These are phyloP conservation scores for Strigomonas culicis DNA, from an alignment of 208 protist species.

Conservation along the genomic window DNA sequence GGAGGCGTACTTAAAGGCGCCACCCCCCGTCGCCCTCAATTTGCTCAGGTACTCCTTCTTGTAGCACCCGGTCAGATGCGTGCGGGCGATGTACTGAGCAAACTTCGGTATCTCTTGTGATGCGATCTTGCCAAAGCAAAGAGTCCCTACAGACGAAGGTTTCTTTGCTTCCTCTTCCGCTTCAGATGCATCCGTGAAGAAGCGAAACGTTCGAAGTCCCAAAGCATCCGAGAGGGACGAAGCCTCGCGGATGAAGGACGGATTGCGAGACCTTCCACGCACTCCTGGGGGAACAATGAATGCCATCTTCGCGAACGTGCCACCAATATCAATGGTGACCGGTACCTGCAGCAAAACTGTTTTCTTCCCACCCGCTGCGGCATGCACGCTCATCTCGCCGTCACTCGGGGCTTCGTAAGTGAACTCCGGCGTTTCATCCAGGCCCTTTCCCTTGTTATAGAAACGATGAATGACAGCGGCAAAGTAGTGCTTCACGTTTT, in stretches of 20 bases:
- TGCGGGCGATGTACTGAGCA: conserved; percentile 43
- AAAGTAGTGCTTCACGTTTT: conserved; percentile 70
- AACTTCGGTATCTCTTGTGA: conserved; percentile 79
- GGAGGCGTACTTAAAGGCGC: conserved; percentile 84
- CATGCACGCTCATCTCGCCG: conserved; percentile 11
- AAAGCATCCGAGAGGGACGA: conserved; percentile 75
- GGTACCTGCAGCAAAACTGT: conserved; percentile 51
- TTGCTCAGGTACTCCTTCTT: conserved; percentile 28
- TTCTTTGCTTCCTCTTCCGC: conserved; percentile 28
- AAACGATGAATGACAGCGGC: conserved; percentile 48
- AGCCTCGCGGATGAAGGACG: conserved; percentile 40
- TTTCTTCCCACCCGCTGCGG: neutral
- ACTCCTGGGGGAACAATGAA: conserved; percentile 68
- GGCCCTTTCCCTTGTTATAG: conserved; percentile 27
- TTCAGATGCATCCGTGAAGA: conserved; percentile 44
- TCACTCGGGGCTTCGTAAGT: conserved; percentile 25
- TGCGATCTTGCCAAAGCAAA: conserved; percentile 83
- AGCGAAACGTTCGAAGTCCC: conserved; percentile 49
- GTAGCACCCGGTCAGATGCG: conserved; percentile 34
- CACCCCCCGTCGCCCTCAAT: conserved; percentile 86
- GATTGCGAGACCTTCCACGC: neutral
- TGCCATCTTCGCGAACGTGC: conserved; percentile 88
- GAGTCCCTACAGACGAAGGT: conserved; percentile 48
- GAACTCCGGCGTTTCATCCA: conserved; percentile 6
- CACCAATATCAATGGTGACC: conserved; percentile 85